Evolutionary conservation across 805 yeast species (phyloP), one percentile per base, ranked within the genome.

Genomic region (Wickerhamiella alocasiicola): DNA sequence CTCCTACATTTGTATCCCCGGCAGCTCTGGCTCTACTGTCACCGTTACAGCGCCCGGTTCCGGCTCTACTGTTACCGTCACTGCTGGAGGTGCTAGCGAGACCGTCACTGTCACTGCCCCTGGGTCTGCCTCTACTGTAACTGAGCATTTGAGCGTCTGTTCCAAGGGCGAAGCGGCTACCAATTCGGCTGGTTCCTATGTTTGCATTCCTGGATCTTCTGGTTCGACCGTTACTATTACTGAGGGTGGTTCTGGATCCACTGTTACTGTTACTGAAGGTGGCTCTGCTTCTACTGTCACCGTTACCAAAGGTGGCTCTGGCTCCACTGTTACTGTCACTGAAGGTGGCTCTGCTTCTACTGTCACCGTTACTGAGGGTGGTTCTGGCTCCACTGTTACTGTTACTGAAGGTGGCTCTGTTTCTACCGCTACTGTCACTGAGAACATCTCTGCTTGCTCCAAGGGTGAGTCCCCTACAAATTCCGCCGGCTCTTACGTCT

Each of bases 191-290:
- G 37, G 37, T 15, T 11, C 20, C 7, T 23, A 40, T 24, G 44
- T 48, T n/a, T 49, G 50, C 27, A 35, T 35, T 18, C 39, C 39
- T 17, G 23, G 28, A 9, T 21, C 31, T 3, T 15, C 9, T 21
- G 33, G 33, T 20, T 17, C 40, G 9, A 36, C 39, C 19, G 26
- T 27, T 11, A 23, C 27, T 11, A 34, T 29, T 18, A 41, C 49
- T 17, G 20, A 7, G 9, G 42, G 44, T 12, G 45, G 43, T 16
- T 45, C 50, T 6, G 47, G 46, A 6, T 11, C 41, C 17, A 43
- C 46, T 53, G 44, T 45, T 28, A 47, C 46, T 31, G 44, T 35
- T n/a, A 28, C 44, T 18, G 44, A 44, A 24, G 36, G 28, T 17
- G 44, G 46, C n/a, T 11, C 38, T 11, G 23, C 48, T 9, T 34